Evolutionary conservation across 2,329 filamentous ascomycete species (phyloP).

Genomic region (Aureobasidium melanogenum): DNA sequence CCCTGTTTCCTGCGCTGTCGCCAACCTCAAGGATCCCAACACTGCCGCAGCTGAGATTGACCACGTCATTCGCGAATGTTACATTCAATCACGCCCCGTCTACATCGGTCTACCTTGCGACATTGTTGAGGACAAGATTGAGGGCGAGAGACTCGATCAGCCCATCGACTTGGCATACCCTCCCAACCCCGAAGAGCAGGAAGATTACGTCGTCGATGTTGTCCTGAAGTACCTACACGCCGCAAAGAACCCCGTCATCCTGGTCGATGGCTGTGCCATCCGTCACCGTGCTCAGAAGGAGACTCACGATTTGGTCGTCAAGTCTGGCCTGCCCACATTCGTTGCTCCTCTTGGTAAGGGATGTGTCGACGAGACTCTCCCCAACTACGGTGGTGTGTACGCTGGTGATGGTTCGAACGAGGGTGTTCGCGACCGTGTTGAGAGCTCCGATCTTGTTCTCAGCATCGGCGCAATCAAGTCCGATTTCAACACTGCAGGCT

Average conservation of each 20-base stretch:
- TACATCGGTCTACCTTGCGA: constrained; percentile 83
- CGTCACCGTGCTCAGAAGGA: constrained; percentile 68
- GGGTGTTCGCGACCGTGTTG: constrained; percentile 17
- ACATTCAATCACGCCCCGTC: constrained; percentile 64
- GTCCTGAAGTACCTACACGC: constrained; percentile 64
- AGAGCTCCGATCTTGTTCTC: constrained; percentile 18
- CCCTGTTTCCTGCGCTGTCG: constrained; percentile 61
- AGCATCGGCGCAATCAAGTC: constrained; percentile 16
- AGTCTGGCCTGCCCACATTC: constrained; percentile 70
- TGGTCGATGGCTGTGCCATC: constrained; percentile 77
- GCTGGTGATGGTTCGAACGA: constrained; percentile 17
- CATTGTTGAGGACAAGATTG: constrained; percentile 66
- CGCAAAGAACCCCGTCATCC: constrained; percentile 66
- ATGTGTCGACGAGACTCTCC: constrained; percentile 65
- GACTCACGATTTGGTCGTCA: constrained; percentile 61
- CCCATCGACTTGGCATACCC: constrained; percentile 60
- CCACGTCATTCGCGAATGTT: constrained; percentile 65
- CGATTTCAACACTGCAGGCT: constrained; percentile 24
- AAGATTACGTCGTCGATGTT: constrained; percentile 73
- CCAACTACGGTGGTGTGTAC: constrained; percentile 61
- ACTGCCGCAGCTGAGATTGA: constrained; percentile 72
- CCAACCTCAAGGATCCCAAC: constrained; percentile 59
- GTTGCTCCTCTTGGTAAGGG: constrained; percentile 89
- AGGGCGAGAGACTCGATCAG: constrained; percentile 60
- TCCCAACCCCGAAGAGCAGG: constrained; percentile 58